These are phyloP conservation scores for Backusella westeae DNA, from an alignment of 192 early-diverging fungal genomes.

Conservation along the genomic window DNA sequence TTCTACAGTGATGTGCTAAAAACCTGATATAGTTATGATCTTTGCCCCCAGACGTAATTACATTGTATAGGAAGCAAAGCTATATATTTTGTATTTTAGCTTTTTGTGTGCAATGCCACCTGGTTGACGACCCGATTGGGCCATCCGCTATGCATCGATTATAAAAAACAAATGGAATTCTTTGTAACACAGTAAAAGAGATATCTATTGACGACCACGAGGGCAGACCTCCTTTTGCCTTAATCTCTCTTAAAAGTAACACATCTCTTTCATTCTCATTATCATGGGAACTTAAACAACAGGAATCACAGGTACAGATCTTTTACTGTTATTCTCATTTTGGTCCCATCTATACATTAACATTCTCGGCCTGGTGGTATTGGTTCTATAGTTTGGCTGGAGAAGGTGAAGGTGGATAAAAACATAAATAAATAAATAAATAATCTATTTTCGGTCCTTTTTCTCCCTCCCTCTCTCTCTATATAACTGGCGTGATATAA, in stretches of 20 bases:
- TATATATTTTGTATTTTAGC: constrained; percentile 25
- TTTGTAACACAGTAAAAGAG: constrained; percentile 67
- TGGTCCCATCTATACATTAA: constrained; percentile 52
- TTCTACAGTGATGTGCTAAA: not conserved
- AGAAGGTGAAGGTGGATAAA: constrained; percentile 41
- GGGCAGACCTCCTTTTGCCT: constrained; percentile 73
- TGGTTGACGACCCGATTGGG: constrained; percentile 62
- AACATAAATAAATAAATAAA: constrained; percentile 33
- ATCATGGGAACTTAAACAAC: constrained; percentile 3
- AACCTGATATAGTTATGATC: not conserved
- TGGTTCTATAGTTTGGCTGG: constrained; percentile 23
- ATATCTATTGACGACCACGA: constrained; percentile 66
- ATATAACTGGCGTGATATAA: not conserved
- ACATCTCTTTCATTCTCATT: not conserved
- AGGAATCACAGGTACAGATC: constrained; percentile 19
- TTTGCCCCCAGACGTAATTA: constrained; percentile 66
- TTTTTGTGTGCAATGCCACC: constrained; percentile 82
- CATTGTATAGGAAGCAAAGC: not conserved
- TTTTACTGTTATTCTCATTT: constrained; percentile 50
- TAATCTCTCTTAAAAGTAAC: constrained; percentile 58
- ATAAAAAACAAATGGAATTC: constrained; percentile 56
- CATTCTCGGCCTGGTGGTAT: constrained; percentile 44
- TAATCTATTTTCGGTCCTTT: not conserved
- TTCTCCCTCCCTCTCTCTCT: not conserved
- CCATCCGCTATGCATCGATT: constrained; percentile 60